These are phyloP conservation scores for thale cress (Arabidopsis thaliana) DNA, from an alignment of 345 rosid species.

Conservation along the genomic window DNA sequence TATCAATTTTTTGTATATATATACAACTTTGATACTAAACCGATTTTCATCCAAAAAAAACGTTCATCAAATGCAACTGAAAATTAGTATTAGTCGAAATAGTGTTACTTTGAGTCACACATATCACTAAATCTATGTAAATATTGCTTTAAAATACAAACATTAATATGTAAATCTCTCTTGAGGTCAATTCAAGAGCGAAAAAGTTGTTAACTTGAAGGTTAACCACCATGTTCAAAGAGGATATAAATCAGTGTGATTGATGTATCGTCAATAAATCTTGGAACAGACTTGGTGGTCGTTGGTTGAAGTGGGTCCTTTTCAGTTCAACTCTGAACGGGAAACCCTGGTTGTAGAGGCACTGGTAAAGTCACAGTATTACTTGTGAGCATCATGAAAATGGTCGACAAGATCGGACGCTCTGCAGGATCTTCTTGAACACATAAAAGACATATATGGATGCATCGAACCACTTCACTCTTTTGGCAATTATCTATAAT, in stretches of 20 bases:
- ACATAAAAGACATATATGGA: conserved; percentile 58
- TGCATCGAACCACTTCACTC: conserved; percentile 51
- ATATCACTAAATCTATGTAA: too few relatives aligned
- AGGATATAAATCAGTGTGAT: background rate
- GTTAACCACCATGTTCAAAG: too few relatives aligned
- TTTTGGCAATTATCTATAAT: conserved; percentile 33
- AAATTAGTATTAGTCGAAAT: too few relatives aligned
- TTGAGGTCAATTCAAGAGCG: too few relatives aligned
- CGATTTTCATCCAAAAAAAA: too few relatives aligned
- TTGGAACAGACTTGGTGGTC: background rate
- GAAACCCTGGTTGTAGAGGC: conserved; percentile 16
- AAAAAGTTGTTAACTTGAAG: too few relatives aligned
- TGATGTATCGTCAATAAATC: background rate
- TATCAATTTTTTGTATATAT: too few relatives aligned
- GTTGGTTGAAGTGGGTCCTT: background rate
- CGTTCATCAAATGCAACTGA: too few relatives aligned
- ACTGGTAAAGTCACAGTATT: conserved; percentile 35
- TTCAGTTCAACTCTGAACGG: background rate
- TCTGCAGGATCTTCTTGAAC: conserved; percentile 57
- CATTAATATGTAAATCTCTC: too few relatives aligned
- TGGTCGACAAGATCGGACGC: conserved; percentile 54
- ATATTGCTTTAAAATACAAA: too few relatives aligned
- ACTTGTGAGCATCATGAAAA: conserved; percentile 47
- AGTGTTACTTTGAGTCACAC: too few relatives aligned
- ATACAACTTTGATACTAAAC: too few relatives aligned